Conservation (phyloP, 768 basidiomycete species). For the Fibroporia radiculosa region DNA sequence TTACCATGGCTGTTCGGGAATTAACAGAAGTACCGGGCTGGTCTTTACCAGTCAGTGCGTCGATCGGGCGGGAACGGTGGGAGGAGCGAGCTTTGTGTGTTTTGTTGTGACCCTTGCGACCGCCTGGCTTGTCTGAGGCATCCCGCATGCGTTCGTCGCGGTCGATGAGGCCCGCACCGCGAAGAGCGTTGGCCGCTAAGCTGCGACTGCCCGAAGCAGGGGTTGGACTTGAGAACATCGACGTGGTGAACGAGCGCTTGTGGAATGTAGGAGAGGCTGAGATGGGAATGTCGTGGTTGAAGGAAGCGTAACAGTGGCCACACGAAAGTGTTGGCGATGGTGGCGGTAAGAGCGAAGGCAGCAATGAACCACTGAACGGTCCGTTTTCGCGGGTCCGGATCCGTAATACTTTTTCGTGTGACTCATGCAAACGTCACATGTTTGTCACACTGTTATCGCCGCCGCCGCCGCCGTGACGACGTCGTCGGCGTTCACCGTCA, state of each 20-base stretch:
- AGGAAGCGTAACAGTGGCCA: background rate
- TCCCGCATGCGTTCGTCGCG: conserved; percentile 72
- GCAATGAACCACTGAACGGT: background rate
- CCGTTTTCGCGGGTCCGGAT: background rate
- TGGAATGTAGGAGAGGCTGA: background rate
- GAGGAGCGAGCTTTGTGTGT: conserved; percentile 54
- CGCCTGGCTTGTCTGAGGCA: conserved; percentile 58
- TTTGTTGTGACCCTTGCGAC: conserved; percentile 62
- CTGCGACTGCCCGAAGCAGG: conserved; percentile 49
- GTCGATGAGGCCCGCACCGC: conserved; percentile 70
- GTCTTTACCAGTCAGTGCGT: conserved; percentile 38
- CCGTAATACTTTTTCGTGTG: too few relatives aligned
- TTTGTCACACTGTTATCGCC: background rate
- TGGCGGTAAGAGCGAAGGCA: background rate
- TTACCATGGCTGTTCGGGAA: conserved; percentile 53
- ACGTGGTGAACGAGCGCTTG: background rate
- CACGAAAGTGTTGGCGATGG: background rate
- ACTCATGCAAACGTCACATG: conserved; percentile 1
- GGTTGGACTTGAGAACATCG: conserved; percentile 45
- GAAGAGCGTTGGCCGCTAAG: conserved; percentile 55
- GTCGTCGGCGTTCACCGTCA: background rate
- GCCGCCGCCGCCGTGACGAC: background rate
- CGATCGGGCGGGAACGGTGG: conserved; percentile 53
- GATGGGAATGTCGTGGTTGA: background rate
- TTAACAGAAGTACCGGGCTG: conserved; percentile 37